Evolutionary conservation across 495 filamentous ascomycete species (phyloP), one percentile per base, ranked within the genome.

Genomic region (Cercophora newfieldiana): DNA sequence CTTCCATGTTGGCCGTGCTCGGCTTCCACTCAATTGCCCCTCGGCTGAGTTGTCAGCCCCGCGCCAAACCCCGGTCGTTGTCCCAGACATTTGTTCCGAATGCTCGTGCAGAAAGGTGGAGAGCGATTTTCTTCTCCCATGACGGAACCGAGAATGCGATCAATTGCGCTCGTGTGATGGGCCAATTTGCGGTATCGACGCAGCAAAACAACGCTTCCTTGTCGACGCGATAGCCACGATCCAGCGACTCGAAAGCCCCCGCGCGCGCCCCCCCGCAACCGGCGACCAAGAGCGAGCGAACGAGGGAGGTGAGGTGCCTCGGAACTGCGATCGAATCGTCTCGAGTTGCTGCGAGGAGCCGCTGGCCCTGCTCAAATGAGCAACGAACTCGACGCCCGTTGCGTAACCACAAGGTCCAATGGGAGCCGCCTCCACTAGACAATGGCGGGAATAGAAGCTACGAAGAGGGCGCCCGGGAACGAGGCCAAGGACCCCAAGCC

Each of bases 401-500:
- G 81, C 81, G 79, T 81, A 79, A 83, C 81, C 73, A 71, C 71
- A 72, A 71, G 73, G 69, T 68, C 81, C 81, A 83, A 83, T 83
- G 81, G 76, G 79, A 79, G 66, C 73, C 69, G 68, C 57, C 68
- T 72, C 69, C 70, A 73, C 68, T 76, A 73, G 68, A 69, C 73
- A 75, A 72, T 76, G 75, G 71, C 70, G 71, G 73, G 70, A 72
- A 71, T 61, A 69, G 74, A 75, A 78, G 76, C 72, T 67, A 81
- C 81, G 79, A 81, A 80, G 74, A 77, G 79, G 73, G 78, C 78
- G 70, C 78, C 76, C 71, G 75, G 77, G 66, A 79, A 74, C 73
- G 82, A 84, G 77, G 76, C 77, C 71, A 80, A 82, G 74, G 79
- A 81, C 74, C 65, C 67, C 72, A 82, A 74, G 78, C 75, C 81